phyloP scores from a whole-genome alignment of 768 basidiomycete genomes.

The Rhodotorula graminis region DNA sequence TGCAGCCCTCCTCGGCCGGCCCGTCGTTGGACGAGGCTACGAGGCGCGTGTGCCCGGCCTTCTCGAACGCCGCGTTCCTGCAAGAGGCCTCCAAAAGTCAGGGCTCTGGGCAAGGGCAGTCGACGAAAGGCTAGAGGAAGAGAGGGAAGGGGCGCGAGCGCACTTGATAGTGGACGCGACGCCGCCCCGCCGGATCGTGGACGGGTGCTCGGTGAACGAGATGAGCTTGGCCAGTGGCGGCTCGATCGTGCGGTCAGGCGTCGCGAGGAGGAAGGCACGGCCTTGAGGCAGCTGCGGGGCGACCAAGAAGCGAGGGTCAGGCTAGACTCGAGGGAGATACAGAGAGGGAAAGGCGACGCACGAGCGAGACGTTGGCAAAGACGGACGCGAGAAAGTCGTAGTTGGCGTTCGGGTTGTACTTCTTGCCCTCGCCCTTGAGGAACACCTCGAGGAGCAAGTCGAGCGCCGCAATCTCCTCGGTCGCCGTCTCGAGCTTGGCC shows the following conservation, averaged over 20 bases:
- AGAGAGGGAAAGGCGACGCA: conserved; percentile 49
- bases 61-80: conserved; percentile 75
- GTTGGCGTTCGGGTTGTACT: conserved; percentile 58
- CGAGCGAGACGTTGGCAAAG: conserved; percentile 82
- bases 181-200: conserved; percentile 79
- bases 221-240: conserved; percentile 73
- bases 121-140: neutral
- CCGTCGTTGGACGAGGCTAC: conserved; percentile 53
- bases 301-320: neutral
- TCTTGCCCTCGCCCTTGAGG: conserved; percentile 62
- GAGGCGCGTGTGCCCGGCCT: conserved; percentile 64
- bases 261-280: conserved; percentile 66
- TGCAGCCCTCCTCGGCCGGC: conserved; percentile 65
- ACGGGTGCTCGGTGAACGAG: conserved; percentile 81
- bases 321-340: neutral
- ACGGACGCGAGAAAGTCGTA: conserved; percentile 88
- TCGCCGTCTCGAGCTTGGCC: conserved; percentile 43
- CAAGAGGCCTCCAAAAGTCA: too few species aligned
- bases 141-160: conserved; percentile 31
- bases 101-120: too few species aligned
- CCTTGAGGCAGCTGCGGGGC: conserved; percentile 63
- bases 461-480: conserved; percentile 58
- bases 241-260: conserved; percentile 46
- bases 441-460: conserved; percentile 87
- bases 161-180: conserved; percentile 84